Base-by-base conservation (phyloP, 2,329 filamentous ascomycete species). In the Aspergillus hiratsukae region DNA sequence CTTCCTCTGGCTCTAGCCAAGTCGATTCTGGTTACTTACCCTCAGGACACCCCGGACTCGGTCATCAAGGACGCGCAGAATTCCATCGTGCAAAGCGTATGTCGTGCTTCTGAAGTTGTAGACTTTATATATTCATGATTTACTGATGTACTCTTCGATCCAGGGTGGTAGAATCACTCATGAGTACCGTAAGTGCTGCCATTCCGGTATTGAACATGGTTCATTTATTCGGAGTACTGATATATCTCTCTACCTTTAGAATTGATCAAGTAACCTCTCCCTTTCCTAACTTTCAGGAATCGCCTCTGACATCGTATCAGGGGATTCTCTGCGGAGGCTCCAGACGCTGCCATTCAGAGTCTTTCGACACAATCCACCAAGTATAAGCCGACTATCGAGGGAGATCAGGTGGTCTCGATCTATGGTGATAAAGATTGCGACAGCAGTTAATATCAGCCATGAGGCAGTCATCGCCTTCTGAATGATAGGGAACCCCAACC, bases 21-120 rank as follows among this genome's bases (percentile, higher is more conserved):
- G 73, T 83, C 85, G 37, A 85, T 95, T 61, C 86, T 97, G 65
- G 81, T 97, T 67, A 90, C 83, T 68, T 96, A 91, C 69, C 85
- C 88, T 25, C 78, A 86, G 52, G 80, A 84, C 49, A 88, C 86
- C 65, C 87, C 90, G 21, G 78, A 87, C 61, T 80, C 79, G 37
- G 77, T 95, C 37, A 72, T 96, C 31, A 77, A 85, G 23, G 74
- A 88, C 55, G 91, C 90, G 48, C 94, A 88, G 78, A 75, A 87
- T 45, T 83, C 84, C 2, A 86, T 96, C 65, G 75, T 80, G 52
- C 79, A 86, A 48, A 86, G 86, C 41, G 89, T 81, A 73, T 61
- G 79, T 62, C 51, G 21, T 51, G 19, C 40, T 46, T 27, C 49
- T 40, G 52, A 35, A 52, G 48, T 10, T 51, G 23, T 27, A 9